phyloP scores from a whole-genome alignment of 148 eudicot species.

The Heliamphora exappendiculata region DNA sequence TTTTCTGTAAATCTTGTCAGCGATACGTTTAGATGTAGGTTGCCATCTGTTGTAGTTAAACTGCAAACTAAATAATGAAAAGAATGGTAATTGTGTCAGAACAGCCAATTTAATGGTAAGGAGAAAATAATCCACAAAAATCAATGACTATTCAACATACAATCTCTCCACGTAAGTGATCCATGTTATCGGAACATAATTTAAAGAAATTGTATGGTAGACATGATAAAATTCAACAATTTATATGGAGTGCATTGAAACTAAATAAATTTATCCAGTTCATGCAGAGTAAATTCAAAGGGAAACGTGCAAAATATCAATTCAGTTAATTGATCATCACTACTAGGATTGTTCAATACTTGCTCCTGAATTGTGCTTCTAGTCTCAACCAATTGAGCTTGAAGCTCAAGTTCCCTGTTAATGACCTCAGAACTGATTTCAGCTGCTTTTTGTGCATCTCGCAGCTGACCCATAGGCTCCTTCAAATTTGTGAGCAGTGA shows the following conservation, averaged over 20 bases:
- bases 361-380: conserved; percentile 99
- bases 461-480: conserved; percentile 91
- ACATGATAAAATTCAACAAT: not conserved
- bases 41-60: too few species aligned
- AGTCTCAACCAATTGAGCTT: conserved; percentile 98
- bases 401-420: conserved; percentile 98
- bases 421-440: conserved; percentile 91
- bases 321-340: not conserved
- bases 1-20: too few species aligned
- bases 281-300: not conserved
- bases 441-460: conserved; percentile 85
- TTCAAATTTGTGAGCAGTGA: conserved; percentile 21
- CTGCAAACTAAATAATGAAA: too few species aligned
- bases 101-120: too few species aligned
- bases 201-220: not conserved
- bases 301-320: not conserved
- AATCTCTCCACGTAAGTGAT: not conserved
- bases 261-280: not conserved
- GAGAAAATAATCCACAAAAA: too few species aligned
- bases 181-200: not conserved
- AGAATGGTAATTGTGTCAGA: too few species aligned
- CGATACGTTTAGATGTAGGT: too few species aligned
- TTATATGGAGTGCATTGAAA: not conserved
- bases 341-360: conserved; percentile 34
- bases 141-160: too few species aligned